phyloP scores from a whole-genome alignment of 768 basidiomycete species.

The Coprinopsis cinerea region DNA sequence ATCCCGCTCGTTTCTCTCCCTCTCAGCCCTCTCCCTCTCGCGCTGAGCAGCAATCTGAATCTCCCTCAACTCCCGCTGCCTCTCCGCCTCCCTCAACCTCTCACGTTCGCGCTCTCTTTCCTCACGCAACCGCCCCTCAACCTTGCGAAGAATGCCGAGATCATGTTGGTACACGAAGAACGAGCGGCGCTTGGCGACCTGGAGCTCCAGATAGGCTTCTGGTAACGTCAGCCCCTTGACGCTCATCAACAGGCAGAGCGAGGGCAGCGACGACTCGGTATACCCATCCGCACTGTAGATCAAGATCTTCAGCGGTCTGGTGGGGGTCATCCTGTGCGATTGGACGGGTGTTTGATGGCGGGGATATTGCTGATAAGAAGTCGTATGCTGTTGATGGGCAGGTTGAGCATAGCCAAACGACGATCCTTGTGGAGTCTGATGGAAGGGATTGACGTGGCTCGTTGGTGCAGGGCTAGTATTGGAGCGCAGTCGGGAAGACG shows the following conservation, averaged over 20 bases:
- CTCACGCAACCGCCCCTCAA: conserved; percentile 51
- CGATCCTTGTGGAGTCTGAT: conserved; percentile 33
- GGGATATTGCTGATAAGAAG: conserved; percentile 18
- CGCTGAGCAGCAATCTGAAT: conserved; percentile 6
- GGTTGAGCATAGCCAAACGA: conserved; percentile 15
- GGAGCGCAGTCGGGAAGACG: conserved; percentile 9
- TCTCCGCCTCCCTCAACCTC: conserved; percentile 24
- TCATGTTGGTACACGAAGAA: conserved; percentile 93
- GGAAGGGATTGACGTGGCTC: conserved; percentile 41
- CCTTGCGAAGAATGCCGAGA: conserved; percentile 60
- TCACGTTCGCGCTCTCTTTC: conserved; percentile 34
- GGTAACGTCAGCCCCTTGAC: conserved; percentile 61
- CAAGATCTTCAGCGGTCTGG: conserved; percentile 66
- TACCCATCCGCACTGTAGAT: conserved; percentile 85
- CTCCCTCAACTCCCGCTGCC: conserved; percentile 12
- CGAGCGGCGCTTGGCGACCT: conserved; percentile 61
- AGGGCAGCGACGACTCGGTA: conserved; percentile 88
- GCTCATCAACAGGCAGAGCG: conserved; percentile 83
- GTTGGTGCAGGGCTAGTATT: conserved; percentile 6
- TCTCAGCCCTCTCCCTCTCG: conserved; percentile 17
- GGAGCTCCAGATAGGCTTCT: conserved; percentile 90
- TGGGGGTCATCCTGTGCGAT: conserved; percentile 25
- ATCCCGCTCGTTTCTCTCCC: conserved; percentile 10
- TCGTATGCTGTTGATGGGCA: conserved; percentile 22
- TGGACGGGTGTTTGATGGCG: conserved; percentile 29